Evolutionary conservation across 2,329 filamentous ascomycete species (phyloP).

Genomic region (Exserohilum turcica): DNA sequence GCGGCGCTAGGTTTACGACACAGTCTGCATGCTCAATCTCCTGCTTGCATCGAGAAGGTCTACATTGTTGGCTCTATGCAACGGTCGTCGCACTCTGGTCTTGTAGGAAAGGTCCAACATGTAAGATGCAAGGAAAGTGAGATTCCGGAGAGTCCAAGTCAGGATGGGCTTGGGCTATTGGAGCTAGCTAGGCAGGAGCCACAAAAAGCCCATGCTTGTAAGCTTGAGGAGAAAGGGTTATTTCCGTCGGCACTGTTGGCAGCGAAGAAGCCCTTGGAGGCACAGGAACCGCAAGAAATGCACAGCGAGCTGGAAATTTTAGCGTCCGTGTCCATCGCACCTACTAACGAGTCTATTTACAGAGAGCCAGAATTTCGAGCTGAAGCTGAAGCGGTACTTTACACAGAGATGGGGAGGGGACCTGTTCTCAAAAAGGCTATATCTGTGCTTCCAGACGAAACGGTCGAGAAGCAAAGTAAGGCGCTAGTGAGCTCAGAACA

Average conservation of each 20-base stretch:
- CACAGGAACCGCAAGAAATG: constrained; percentile 6
- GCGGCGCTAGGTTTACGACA: constrained; percentile 3
- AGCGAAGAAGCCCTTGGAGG: constrained; percentile 2
- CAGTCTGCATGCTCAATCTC: constrained; percentile 4
- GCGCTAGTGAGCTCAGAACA: background rate
- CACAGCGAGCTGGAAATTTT: constrained; percentile 2
- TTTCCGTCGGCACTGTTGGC: background rate
- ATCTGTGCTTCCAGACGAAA: constrained; percentile 1
- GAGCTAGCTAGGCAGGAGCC: constrained; percentile 1
- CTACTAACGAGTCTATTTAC: background rate
- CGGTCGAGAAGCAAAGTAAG: constrained; percentile 1
- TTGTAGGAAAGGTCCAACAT: background rate
- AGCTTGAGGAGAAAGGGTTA: constrained; percentile 2
- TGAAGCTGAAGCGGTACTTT: constrained; percentile 1
- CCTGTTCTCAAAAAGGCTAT: constrained; percentile 1
- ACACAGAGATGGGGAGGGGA: background rate
- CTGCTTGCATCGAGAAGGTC: constrained; percentile 4
- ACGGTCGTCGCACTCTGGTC: constrained; percentile 1
- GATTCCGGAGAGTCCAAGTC: background rate
- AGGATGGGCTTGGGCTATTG: constrained; percentile 5
- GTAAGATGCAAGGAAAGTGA: constrained; percentile 3
- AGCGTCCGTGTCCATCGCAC: background rate
- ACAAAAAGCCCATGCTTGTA: constrained; percentile 3
- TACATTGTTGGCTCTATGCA: constrained; percentile 1
- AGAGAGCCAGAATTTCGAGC: background rate